Base-by-base conservation (phyloP, 352 stramenopile species). In the Pythium diclinum region DNA sequence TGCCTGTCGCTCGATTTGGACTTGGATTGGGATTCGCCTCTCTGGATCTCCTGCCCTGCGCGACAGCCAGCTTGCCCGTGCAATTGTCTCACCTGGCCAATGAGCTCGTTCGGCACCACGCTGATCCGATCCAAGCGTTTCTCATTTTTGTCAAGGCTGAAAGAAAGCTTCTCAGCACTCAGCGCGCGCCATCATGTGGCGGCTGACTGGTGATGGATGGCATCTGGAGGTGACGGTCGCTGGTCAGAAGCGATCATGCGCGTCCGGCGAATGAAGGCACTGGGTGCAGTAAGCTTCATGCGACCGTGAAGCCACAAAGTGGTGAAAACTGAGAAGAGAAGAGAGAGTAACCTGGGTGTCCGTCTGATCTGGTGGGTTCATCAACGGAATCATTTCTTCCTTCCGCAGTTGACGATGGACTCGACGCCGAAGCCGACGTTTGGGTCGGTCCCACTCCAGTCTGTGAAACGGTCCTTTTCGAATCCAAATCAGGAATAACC, bases 371-470 rank as follows among this genome's bases (percentile, higher is more conserved):
- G 38, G 38, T 46, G 38, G 38, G 38, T 46, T 46, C 38, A 46
- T 25, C 42, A 23, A 49, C 42, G 42, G 42, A 49, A 49, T 49
- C 42, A 49, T 49, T 49, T 49, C 42, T 49, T 49, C 42, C 42
- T 38, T 38, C 33, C 33, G 11, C 33, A 13, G 33, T 13, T 13
- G 25, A 49, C 42, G 40, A 19, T 47, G 40, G 40, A 47, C 40
- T 7, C 13, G 40, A 47, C 17, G 10, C 5, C 33, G 33, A 13
- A 38, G 33, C 33, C 33, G 33, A 38, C 33, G 33, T 13, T 14
- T 38, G 33, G 33, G 33, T 13, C 10, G n/a, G 42, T 49, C 42
- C 42, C 42, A 49, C 42, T 49, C 42, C 42, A 49, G 42, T 49
- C 42, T 5, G 11, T 38, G 33, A 38, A 38, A 38, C 33, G 33